These are phyloP conservation scores for Penicillium silybi DNA, from an alignment of 495 filamentous ascomycete genomes.

Conservation along the genomic window DNA sequence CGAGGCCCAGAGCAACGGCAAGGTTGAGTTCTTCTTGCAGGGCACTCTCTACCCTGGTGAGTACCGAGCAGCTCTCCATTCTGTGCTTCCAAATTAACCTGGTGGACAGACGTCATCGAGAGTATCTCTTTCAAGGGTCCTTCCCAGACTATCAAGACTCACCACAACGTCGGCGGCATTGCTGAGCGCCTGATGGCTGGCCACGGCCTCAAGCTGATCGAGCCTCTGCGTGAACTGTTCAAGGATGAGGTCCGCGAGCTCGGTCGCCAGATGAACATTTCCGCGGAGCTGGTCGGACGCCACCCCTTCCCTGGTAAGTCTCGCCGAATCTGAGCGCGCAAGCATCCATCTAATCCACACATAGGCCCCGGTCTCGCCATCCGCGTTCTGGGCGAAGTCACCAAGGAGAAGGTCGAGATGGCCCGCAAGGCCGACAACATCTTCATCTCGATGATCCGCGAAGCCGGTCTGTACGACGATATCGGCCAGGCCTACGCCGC, in stretches of 20 bases:
- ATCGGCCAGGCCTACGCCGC: constrained; percentile 84
- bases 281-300: constrained; percentile 72
- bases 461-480: constrained; percentile 73
- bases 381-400: constrained; percentile 86
- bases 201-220: constrained; percentile 54
- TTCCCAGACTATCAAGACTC: constrained; percentile 25
- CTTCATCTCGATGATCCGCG: constrained; percentile 82
- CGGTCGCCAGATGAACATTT: constrained; percentile 71
- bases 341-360: constrained; percentile 22
- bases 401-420: constrained; percentile 70
- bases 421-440: constrained; percentile 76
- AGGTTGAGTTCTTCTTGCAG: constrained; percentile 81
- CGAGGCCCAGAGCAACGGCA: constrained; percentile 55
- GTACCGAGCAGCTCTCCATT: constrained; percentile 12
- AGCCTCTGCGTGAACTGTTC: constrained; percentile 77
- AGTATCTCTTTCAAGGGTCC: constrained; percentile 18
- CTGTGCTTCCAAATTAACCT: constrained; percentile 3
- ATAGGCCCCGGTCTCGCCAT: constrained; percentile 74
- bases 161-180: constrained; percentile 31
- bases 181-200: constrained; percentile 12
- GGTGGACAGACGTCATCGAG: constrained; percentile 11
- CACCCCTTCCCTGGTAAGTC: constrained; percentile 67
- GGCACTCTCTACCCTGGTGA: constrained; percentile 68
- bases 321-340: neutral
- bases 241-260: constrained; percentile 78